These are phyloP conservation scores for Silene noctiflora DNA, from an alignment of 179 eudicot genomes.

Conservation along the genomic window DNA sequence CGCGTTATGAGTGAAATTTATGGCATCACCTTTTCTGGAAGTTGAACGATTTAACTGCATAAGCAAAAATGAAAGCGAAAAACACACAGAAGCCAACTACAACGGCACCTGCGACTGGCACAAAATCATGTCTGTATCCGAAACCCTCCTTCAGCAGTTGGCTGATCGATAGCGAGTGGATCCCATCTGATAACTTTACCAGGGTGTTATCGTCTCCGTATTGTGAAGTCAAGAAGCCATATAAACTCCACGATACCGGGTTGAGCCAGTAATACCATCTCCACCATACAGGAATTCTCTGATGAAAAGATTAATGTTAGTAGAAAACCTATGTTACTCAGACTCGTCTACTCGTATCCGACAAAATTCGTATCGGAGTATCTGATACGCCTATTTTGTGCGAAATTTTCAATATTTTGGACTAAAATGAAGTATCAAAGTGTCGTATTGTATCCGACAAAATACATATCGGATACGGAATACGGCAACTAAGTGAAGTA, in stretches of 20 bases:
- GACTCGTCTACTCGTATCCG: no score
- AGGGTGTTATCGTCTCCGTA: conserved; percentile 50
- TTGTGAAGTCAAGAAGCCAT: conserved; percentile 85
- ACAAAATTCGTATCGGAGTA: no score
- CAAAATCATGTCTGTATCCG: conserved; percentile 67
- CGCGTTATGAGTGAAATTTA: background rate
- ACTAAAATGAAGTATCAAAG: no score
- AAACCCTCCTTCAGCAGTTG: conserved; percentile 48
- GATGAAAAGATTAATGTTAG: conserved; percentile 18
- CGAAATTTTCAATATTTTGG: no score
- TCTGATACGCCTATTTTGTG: no score
- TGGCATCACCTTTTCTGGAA: conserved; percentile 45
- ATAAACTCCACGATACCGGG: conserved; percentile 88
- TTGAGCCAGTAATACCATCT: conserved; percentile 98
- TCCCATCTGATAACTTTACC: conserved; percentile 62
- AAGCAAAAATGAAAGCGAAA: conserved; percentile 46
- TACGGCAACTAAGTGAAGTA: no score
- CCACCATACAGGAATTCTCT: conserved; percentile 95
- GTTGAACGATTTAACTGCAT: conserved; percentile 41
- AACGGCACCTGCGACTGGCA: conserved; percentile 54
- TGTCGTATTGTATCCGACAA: no score
- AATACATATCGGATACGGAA: no score
- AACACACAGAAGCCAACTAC: conserved; percentile 41
- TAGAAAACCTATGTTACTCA: no score
- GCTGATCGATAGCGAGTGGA: conserved; percentile 31